Evolutionary conservation across 768 basidiomycete species (phyloP), one percentile per base, ranked within the genome.

Genomic region (Hysterangium stoloniferum): DNA sequence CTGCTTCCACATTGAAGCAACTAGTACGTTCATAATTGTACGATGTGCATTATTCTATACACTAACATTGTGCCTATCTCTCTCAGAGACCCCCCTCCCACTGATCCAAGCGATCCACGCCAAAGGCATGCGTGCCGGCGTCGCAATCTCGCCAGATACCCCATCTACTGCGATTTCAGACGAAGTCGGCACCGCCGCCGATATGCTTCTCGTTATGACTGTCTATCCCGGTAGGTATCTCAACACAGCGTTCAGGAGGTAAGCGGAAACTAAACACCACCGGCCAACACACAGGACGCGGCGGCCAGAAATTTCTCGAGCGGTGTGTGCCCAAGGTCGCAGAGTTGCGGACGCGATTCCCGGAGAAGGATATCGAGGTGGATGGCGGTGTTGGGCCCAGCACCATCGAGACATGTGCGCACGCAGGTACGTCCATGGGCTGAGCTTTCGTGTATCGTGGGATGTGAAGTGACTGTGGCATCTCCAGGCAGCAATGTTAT

Each of bases 161-260:
- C 88, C 89, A 9, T 85, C 92, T 20, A 74, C 79, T 3, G 86
- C 82, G 35, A 93, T 99, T 64, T 85, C 91, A 44, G 83, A 94
- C 62, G 80, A 80, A 42, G 74, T 98, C 42, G 95, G 74, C n/a
- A 60, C 80, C 11, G 78, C 78, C 4, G 92, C 85, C 4, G 94
- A 97, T 64, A 90, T 97, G 88, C 76, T 98, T 29, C 80, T 98
- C 54, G 94, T 98, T 59, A 98, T 98, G 95, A 98, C 95, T 7
- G 94, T 99, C 22, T 84, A 90, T 62, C 95, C 94, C 38, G 95
- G 87, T 85, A 56, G 37, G 63, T 33, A 29, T n/a, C 12, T 11
- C 20, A 22, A 27, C 13, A n/a, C n/a, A n/a, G n/a, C n/a, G 37
- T n/a, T n/a, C n/a, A n/a, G n/a, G n/a, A n/a, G n/a, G n/a, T n/a